Evolutionary conservation across 768 basidiomycete species (phyloP), one percentile per base, ranked within the genome.

Genomic region (Podaxis carcinomalis): DNA sequence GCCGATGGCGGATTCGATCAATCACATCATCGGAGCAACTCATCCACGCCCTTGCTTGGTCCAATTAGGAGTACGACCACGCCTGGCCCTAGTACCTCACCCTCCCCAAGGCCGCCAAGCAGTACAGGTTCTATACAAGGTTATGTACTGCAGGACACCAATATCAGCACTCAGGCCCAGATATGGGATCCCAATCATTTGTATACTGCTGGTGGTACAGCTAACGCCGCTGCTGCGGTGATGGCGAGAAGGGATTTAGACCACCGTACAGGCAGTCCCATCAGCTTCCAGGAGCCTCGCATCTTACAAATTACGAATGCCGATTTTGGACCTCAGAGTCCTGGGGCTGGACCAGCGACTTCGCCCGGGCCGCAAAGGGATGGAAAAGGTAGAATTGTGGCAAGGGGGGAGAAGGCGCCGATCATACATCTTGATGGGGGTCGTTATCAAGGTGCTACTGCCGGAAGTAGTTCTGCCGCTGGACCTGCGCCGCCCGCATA

Each of bases 301-400:
- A 57, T 72, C n/a, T 65, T 80, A 49, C 78, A 78, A 54, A 73
- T 80, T 2, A 75, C 74, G 13, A 80, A 80, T 56, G 69, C 73
- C 4, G 75, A 75, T 42, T 55, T 32, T 37, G n/a, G 23, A 10
- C 51, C 50, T 55, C 53, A 50, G 11, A 54, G 51, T 13, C 56
- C 37, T 51, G 62, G 16, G 49, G 27, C 44, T n/a, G 51, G 46
- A 21, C 72, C 72, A 25, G 70, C 73, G 21, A 68, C 66, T 1
- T 71, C 63, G 2, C 56, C 62, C 40, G 52, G n/a, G 13, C 61
- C 61, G 44, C 37, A 51, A 37, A 25, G 53, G 23, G 75, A 71
- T 64, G 74, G 74, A 25, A 74, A 73, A 54, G 75, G 75, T 25
- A 58, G 75, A 39, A 53, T 72, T 23, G 64, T 65, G 57, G 40